phyloP scores from a whole-genome alignment of 2,329 filamentous ascomycete genomes.

The Fusarium tjaetaba region DNA sequence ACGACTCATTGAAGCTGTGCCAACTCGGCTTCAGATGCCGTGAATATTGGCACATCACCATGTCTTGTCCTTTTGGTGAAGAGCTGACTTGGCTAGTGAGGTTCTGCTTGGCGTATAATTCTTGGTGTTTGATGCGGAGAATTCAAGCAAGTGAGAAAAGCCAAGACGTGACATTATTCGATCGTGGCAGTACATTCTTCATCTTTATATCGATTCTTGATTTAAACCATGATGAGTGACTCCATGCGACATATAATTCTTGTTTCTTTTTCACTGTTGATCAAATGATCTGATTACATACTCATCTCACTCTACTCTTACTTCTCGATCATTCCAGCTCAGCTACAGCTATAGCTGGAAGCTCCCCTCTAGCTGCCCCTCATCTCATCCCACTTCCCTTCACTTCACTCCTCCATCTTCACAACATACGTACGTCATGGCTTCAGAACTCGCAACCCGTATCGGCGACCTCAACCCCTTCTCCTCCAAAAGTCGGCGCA shows the following conservation, averaged over 20 bases:
- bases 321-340: background rate
- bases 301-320: background rate
- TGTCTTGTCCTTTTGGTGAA: background rate
- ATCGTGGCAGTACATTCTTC: constrained; percentile 27
- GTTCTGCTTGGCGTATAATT: constrained; percentile 1
- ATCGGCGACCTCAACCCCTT: constrained; percentile 48
- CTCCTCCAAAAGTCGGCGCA: constrained; percentile 36
- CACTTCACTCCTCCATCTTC: constrained; percentile 1
- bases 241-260: background rate
- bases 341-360: constrained; percentile 6
- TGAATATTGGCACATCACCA: background rate
- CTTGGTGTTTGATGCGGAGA: background rate
- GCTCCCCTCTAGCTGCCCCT: constrained; percentile 26
- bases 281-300: background rate
- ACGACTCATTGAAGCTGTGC: constrained; percentile 4
- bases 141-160: background rate
- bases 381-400: constrained; percentile 29
- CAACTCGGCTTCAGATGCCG: constrained; percentile 31
- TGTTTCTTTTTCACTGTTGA: background rate
- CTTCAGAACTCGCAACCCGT: constrained; percentile 44
- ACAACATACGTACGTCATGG: constrained; percentile 21
- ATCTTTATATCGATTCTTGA: background rate
- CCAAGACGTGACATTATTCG: constrained; percentile 6
- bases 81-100: background rate
- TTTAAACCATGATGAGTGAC: background rate